Conservation (phyloP, 2,329 filamentous ascomycete species). For the Coleophoma eucalyptorum region DNA sequence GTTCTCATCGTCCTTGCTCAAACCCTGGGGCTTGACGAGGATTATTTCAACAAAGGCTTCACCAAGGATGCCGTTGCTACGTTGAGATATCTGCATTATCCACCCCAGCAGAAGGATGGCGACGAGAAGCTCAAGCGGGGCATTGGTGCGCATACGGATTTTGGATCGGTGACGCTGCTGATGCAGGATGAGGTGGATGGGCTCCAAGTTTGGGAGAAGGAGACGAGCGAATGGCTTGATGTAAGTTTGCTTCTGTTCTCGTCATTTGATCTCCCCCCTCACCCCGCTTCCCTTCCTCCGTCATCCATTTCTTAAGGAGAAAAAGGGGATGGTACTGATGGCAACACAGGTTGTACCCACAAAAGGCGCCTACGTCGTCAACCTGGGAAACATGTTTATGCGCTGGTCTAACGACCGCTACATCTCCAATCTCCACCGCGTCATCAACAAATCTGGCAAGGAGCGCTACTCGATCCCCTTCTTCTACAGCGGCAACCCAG, state of each 20-base stretch:
- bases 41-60: constrained; percentile 35
- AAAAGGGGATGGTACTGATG: neutral
- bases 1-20: constrained; percentile 36
- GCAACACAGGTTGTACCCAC: constrained; percentile 28
- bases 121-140: constrained; percentile 24
- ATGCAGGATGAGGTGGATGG: constrained; percentile 44
- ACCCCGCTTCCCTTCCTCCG: too few species aligned
- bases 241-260: constrained; percentile 7
- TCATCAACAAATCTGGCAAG: constrained; percentile 42
- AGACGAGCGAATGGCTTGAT: constrained; percentile 34
- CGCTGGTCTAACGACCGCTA: constrained; percentile 44
- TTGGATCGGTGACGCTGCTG: constrained; percentile 47
- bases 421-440: constrained; percentile 45
- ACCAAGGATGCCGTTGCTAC: constrained; percentile 33
- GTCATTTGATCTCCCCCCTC: too few species aligned
- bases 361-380: constrained; percentile 42
- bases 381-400: constrained; percentile 42
- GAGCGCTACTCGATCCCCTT: constrained; percentile 49
- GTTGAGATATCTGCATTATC: constrained; percentile 43
- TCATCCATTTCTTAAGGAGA: neutral
- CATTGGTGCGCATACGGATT: constrained; percentile 46
- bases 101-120: constrained; percentile 30
- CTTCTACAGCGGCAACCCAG: constrained; percentile 47
- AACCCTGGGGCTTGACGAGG: constrained; percentile 32
- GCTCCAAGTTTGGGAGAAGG: constrained; percentile 40